Percentiles rank a stretch among this genome's conserved stretches.
phyloP scores from a whole-genome alignment of 2,329 filamentous ascomycete genomes.

The Trichoderma oligosporum region DNA sequence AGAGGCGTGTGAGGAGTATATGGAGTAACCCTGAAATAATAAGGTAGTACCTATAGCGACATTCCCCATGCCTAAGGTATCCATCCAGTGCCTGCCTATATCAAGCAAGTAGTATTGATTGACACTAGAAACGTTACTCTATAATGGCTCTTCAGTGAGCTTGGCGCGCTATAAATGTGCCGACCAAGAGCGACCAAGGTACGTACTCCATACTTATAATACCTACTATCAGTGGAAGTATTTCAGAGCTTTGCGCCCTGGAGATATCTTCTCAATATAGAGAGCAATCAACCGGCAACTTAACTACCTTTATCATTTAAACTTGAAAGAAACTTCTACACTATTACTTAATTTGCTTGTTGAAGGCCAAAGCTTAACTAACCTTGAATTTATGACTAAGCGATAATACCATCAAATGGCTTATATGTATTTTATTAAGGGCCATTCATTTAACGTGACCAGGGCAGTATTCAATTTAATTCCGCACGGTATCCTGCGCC shows the following conservation, averaged over 20 bases:
- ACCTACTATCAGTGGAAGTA: no score
- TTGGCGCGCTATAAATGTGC: neutral
- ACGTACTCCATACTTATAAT: no score
- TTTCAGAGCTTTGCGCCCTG: no score
- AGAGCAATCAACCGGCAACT: no score
- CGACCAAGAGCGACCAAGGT: neutral
- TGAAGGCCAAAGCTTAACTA: no score
- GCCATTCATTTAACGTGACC: neutral
- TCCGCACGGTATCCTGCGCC: neutral
- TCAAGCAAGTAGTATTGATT: no score
- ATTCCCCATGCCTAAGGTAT: neutral
- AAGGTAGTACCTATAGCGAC: neutral
- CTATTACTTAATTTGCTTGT: no score
- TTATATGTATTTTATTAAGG: constrained; percentile 12
- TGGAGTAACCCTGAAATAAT: neutral
- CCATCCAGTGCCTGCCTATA: no score
- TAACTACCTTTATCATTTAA: no score
- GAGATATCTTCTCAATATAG: no score
- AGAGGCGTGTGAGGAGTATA: neutral
- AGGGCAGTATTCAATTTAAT: neutral
- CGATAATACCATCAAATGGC: neutral
- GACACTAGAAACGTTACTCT: no score
- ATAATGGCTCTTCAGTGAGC: neutral
- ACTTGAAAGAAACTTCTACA: no score
- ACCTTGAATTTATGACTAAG: constrained; percentile 7